Conservation (phyloP, 805 yeast genomes). For the Candida stauntonica region DNA sequence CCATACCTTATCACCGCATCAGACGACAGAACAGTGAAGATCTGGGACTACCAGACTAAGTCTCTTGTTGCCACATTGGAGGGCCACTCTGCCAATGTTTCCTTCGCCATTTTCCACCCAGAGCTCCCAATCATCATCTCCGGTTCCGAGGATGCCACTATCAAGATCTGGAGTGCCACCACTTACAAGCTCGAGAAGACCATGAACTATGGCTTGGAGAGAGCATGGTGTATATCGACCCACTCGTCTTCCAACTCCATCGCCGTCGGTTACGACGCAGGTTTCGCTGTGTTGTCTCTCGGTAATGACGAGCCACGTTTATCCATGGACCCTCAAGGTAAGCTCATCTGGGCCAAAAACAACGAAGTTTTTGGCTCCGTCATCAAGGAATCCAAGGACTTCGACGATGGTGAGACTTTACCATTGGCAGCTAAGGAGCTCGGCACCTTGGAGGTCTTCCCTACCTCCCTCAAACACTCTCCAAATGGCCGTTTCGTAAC, state of each 20-base stretch:
- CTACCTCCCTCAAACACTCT: slow-evolving; percentile 81
- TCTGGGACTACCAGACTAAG: slow-evolving; percentile 98
- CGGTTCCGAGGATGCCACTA: slow-evolving; percentile 94
- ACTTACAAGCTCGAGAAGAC: slow-evolving; percentile 93
- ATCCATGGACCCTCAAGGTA: slow-evolving; percentile 91
- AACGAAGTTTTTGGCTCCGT: slow-evolving; percentile 78
- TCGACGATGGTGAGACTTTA: slow-evolving; percentile 77
- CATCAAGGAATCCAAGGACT: slow-evolving; percentile 62
- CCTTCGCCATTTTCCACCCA: slow-evolving; percentile 98
- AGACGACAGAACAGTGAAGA: slow-evolving; percentile 82
- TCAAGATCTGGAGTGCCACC: slow-evolving; percentile 92
- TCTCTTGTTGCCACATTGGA: slow-evolving; percentile 90
- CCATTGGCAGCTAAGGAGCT: slow-evolving; percentile 81
- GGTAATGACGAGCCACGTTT: slow-evolving; percentile 94
- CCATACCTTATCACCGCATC: slow-evolving; percentile 91
- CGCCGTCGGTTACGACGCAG: slow-evolving; percentile 94
- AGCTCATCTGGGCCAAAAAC: slow-evolving; percentile 85
- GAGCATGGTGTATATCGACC: slow-evolving; percentile 92
- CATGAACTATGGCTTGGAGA: slow-evolving; percentile 83
- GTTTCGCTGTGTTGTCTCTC: slow-evolving; percentile 79
- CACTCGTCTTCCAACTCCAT: slow-evolving; percentile 68
- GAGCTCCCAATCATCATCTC: slow-evolving; percentile 90
- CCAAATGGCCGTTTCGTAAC: slow-evolving; percentile 97
- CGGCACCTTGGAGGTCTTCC: slow-evolving; percentile 92
- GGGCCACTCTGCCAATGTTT: slow-evolving; percentile 92